Evolutionary conservation across 345 rosid genomes (phyloP), one percentile per base, ranked within the genome.

Genomic region (Citrus sp.): DNA sequence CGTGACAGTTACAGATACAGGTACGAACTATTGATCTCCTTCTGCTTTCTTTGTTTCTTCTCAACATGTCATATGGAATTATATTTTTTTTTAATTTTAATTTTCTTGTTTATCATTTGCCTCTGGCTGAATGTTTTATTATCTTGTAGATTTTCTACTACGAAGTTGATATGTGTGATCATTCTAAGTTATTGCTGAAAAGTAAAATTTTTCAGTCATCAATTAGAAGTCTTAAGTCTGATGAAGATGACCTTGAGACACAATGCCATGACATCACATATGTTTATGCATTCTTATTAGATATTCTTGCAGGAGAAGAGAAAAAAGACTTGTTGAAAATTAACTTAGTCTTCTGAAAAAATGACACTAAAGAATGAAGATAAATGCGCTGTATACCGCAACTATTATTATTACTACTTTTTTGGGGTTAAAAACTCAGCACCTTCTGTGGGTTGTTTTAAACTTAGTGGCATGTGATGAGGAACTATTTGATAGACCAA

Each of bases 1-100:
- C 93, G 86, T 0, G 94, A 90, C 55, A 88, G 91, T 79, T 89
- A 92, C 67, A 87, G 93, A 79, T 79, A 94, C 84, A 90, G 99
- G 99, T 92, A 85, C 30, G 12, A 49, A 21, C 19, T 18, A 8
- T 76, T 38, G 7, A 65, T 42, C 68, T 6, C 64, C 25, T 70
- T 51, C 6, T 27, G 14, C 32, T 24, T 25, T 64, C n/a, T 13
- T n/a, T 4, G 2, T 30, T 55, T 13, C 38, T 8, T 62, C 22
- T 70, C 21, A 4, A 35, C 49, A 14, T 62, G 58, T 16, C 30
- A 14, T 19, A 32, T 30, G 13, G 68, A 67, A 63, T 32, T 0
- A 2, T 24, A 4, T 0, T 61, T 60, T 30, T 28, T 28, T 25
- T 74, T 78, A 1, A 30, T 34, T 61, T 59, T 30, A 3, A 42